phyloP scores from a whole-genome alignment of 2,329 filamentous ascomycete species.

The Microdochium bolleyi region DNA sequence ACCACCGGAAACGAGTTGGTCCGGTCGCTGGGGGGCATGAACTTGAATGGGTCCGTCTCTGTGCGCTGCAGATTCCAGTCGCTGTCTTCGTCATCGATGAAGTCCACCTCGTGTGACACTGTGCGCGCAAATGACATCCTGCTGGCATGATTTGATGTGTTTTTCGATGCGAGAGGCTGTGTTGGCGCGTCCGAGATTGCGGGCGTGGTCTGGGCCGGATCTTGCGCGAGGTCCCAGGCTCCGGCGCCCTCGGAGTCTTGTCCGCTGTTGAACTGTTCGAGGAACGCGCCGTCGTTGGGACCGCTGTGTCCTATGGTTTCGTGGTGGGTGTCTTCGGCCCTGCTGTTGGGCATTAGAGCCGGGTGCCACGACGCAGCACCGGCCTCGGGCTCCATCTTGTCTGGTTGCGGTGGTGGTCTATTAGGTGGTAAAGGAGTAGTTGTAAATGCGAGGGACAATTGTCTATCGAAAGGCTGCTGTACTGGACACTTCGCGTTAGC shows the following conservation, averaged over 20 bases:
- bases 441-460: background rate
- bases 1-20: conserved; percentile 58
- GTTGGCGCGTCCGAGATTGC: conserved; percentile 3
- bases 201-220: conserved; percentile 1
- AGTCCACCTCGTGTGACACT: conserved; percentile 53
- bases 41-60: conserved; percentile 50
- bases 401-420: conserved; percentile 10
- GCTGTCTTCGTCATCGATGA: conserved; percentile 47
- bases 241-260: conserved; percentile 14
- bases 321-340: conserved; percentile 4
- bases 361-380: conserved; percentile 39
- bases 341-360: conserved; percentile 39
- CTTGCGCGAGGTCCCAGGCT: conserved; percentile 15
- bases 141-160: conserved; percentile 46
- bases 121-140: conserved; percentile 57
- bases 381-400: conserved; percentile 5
- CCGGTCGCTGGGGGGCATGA: conserved; percentile 48
- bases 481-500: background rate
- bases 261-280: conserved; percentile 13
- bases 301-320: conserved; percentile 8
- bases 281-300: conserved; percentile 9
- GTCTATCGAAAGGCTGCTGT: background rate
- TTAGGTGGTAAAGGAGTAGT: conserved; percentile 12
- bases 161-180: conserved; percentile 9
- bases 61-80: conserved; percentile 47